Base-by-base conservation (phyloP, 2,329 filamentous ascomycete species). In the Colletotrichum viniferum region DNA sequence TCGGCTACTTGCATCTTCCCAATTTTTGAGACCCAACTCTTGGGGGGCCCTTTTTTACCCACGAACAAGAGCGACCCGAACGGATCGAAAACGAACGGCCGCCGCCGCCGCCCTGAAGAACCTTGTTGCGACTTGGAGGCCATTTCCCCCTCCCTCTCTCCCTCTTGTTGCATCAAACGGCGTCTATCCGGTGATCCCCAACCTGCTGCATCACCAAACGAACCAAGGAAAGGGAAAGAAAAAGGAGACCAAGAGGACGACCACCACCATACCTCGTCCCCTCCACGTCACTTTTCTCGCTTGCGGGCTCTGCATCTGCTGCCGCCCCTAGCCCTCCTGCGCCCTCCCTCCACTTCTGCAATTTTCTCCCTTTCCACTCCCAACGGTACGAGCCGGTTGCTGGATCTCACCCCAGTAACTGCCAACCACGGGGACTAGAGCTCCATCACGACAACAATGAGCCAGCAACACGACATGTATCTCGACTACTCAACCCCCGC, bases 391-490 rank as follows among this genome's bases (percentile, higher is more conserved):
- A 67, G 63, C 52, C 68, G 26, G 68, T 69, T 60, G 58, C 75
- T 77, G 76, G 71, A 71, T 65, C 32, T 34, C 30, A 72, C 28
- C 63, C 63, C 63, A 75, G 73, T 58, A 58, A 30, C 69, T 68
- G 63, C 69, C 43, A 43, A 61, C 64, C 32, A 63, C 34, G 62
- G 55, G 34, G 56, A 63, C 56, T 26, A 36, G 16, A 63, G 60
- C 63, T 67, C 32, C 18, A 75, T 77, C 66, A 71, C 69, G 69
- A 74, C 77, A 77, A 85, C 77, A 72, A 89, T 88, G 87, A 87
- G 86, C 79, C 84, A 87, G 79, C 89, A 90, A 81, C 84, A 89
- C 83, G 92, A 94, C 76, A 92, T 94, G 89, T 96, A 95, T 87
- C 92, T 94, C 86, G 93, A 95, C 79, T 94, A 94, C 80, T 85